A percentile compares a stretch with the other conserved stretches of the same genome.
Conservation (phyloP, 2,329 filamentous ascomycete species). For the Daldinia eschscholtzii region DNA sequence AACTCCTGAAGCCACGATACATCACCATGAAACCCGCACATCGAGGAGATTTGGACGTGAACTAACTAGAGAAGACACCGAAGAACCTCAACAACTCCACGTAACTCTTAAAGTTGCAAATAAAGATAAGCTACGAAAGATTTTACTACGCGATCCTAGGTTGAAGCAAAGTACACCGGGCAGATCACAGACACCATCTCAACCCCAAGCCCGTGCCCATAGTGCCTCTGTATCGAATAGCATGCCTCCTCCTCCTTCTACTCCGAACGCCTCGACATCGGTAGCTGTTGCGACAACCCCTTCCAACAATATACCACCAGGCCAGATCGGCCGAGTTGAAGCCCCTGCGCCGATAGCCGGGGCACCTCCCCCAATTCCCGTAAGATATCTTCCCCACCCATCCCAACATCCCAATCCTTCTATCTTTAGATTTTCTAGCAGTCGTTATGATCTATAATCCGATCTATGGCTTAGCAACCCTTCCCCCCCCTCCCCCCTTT, state of each 20-base stretch:
- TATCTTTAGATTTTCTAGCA: conserved; percentile 52
- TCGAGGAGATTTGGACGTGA: conserved; percentile 72
- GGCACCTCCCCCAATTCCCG: conserved; percentile 67
- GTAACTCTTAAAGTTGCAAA: conserved; percentile 80
- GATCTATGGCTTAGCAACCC: conserved; percentile 23
- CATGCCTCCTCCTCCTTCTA: conserved; percentile 54
- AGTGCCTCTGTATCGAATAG: conserved; percentile 54
- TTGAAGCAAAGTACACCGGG: conserved; percentile 58
- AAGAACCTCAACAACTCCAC: conserved; percentile 76
- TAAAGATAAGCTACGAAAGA: conserved; percentile 75
- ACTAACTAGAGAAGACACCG: conserved; percentile 80
- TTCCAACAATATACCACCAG: conserved; percentile 56
- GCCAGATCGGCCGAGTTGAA: conserved; percentile 75
- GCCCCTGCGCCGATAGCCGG: conserved; percentile 72
- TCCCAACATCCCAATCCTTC: conserved; percentile 41
- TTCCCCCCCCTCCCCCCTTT: background rate
- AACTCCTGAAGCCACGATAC: conserved; percentile 82
- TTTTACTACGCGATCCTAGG: conserved; percentile 67
- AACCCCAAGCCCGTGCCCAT: conserved; percentile 63
- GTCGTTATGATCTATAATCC: conserved; percentile 50
- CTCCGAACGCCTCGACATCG: conserved; percentile 49
- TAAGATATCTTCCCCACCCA: conserved; percentile 61
- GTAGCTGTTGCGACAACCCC: conserved; percentile 42
- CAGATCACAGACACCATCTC: conserved; percentile 60
- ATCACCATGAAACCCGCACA: conserved; percentile 79